These are phyloP conservation scores for Rhodotorula paludigena DNA, from an alignment of 768 basidiomycete genomes.

Conservation along the genomic window DNA sequence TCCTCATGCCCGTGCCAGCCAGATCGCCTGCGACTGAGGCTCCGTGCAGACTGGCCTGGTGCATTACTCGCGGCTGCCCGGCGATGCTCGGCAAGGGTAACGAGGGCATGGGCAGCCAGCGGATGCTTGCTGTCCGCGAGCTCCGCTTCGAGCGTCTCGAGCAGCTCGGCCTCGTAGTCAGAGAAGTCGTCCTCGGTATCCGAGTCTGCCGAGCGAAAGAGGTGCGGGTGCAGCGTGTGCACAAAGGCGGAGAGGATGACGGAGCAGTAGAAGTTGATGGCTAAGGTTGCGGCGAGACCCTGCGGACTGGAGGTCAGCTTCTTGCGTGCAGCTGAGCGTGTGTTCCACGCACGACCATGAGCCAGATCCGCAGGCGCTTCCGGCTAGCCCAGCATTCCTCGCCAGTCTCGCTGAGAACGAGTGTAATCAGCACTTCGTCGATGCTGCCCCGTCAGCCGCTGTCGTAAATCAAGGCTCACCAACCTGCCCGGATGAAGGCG, in stretches of 20 bases:
- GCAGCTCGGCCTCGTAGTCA: conserved; percentile 8
- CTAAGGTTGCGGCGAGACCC: conserved; percentile 18
- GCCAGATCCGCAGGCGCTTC: neutral
- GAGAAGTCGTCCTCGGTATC: conserved; percentile 26
- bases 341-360: neutral
- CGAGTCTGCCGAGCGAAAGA: conserved; percentile 14
- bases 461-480: neutral
- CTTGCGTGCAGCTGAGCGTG: accelerated
- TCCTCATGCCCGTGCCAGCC: too few relatives aligned
- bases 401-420: neutral
- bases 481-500: neutral
- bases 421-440: neutral
- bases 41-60: too few relatives aligned
- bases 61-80: neutral
- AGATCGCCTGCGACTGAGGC: too few relatives aligned
- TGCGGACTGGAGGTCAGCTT: neutral
- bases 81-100: neutral
- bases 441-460: too few relatives aligned
- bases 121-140: neutral
- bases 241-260: conserved; percentile 24
- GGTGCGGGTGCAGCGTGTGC: conserved; percentile 28
- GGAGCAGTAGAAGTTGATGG: conserved; percentile 22
- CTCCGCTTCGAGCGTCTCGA: conserved; percentile 3
- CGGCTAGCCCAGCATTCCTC: conserved; percentile 4
- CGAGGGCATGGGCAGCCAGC: neutral